Conservation (phyloP, 169 alveolate genomes). For the Plasmodium vivax region DNA sequence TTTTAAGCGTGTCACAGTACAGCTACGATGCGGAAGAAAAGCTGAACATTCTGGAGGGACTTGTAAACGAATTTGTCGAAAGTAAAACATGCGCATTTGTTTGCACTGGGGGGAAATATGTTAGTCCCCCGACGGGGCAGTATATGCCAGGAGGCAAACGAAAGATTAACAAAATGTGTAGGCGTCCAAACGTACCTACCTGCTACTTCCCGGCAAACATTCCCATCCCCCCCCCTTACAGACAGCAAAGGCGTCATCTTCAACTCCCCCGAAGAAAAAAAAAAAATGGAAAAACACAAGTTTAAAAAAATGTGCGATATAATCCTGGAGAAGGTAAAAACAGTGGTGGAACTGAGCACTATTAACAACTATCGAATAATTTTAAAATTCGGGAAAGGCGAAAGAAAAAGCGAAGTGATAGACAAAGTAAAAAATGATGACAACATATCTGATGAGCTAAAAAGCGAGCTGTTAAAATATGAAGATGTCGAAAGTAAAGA, state of each 20-base stretch:
- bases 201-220: background rate
- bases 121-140: background rate
- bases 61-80: constrained; percentile 23
- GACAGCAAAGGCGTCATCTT: constrained; percentile 23
- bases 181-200: background rate
- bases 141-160: background rate
- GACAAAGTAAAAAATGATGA: constrained; percentile 19
- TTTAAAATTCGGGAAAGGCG: constrained; percentile 36
- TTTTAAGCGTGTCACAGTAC: constrained; percentile 30
- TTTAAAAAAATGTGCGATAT: constrained; percentile 36
- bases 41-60: constrained; percentile 31
- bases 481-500: constrained; percentile 2
- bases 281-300: background rate
- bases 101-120: background rate
- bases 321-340: constrained; percentile 25
- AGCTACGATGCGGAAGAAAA: constrained; percentile 42
- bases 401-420: constrained; percentile 12
- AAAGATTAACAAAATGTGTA: background rate
- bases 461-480: constrained; percentile 25
- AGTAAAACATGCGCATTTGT: constrained; percentile 17
- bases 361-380: constrained; percentile 2
- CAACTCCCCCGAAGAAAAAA: constrained; percentile 24
- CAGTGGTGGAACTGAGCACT: background rate
- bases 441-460: constrained; percentile 20
- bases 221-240: background rate